phyloP scores from a whole-genome alignment of 1,284 basidiomycete species.

The Marasmius sp. region DNA sequence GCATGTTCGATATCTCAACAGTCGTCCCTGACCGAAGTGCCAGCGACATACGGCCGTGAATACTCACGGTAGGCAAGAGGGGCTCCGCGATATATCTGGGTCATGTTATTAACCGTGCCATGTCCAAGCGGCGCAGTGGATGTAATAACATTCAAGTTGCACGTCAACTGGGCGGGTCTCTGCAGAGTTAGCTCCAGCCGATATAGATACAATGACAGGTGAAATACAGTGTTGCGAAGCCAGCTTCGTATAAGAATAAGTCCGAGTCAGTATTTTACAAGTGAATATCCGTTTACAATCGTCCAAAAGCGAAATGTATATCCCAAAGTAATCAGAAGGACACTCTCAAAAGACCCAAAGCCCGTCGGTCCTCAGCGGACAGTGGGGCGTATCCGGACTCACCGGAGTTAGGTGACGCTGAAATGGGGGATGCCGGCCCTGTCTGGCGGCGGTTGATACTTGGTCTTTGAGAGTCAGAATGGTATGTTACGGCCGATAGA shows the following conservation, averaged over 20 bases:
- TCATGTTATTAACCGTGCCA: neutral
- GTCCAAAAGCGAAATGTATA: neutral
- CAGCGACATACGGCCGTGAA: conserved; percentile 28
- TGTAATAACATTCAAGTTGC: too few relatives aligned
- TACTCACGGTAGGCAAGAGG: neutral
- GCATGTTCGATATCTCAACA: neutral
- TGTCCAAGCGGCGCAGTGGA: too few relatives aligned
- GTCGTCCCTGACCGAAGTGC: conserved; percentile 30
- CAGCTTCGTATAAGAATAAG: too few relatives aligned
- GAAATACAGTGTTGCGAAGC: too few relatives aligned
- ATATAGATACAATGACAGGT: too few relatives aligned
- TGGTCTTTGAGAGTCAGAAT: conserved; percentile 13
- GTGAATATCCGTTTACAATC: too few relatives aligned
- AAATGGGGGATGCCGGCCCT: conserved; percentile 19
- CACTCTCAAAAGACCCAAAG: conserved; percentile 55
- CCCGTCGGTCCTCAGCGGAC: conserved; percentile 58
- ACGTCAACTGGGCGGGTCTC: too few relatives aligned
- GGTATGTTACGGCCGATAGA: conserved; percentile 36
- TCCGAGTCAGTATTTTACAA: too few relatives aligned
- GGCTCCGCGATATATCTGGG: neutral
- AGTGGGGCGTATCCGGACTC: conserved; percentile 41
- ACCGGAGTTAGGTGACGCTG: neutral
- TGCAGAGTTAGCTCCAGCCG: too few relatives aligned
- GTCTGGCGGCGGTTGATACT: conserved; percentile 26
- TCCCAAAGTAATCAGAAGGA: conserved; percentile 35